These are phyloP conservation scores for Glaciozyma martinii DNA, from an alignment of 768 basidiomycete species.

Conservation along the genomic window DNA sequence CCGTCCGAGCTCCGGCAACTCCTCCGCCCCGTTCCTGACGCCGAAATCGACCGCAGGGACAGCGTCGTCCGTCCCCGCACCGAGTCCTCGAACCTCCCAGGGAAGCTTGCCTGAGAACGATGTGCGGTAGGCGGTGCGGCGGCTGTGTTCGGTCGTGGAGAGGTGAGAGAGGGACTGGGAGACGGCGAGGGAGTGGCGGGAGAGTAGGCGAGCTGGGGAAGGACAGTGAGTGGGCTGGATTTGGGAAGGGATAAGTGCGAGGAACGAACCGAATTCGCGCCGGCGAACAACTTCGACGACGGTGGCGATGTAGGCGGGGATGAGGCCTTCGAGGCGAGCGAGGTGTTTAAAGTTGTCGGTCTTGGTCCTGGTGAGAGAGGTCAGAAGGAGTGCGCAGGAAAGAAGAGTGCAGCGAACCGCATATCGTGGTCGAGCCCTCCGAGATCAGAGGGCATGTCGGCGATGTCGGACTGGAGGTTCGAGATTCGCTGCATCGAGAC, in stretches of 20 bases:
- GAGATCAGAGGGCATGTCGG: constrained; percentile 60
- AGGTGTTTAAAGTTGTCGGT: constrained; percentile 81
- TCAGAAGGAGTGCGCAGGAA: background rate
- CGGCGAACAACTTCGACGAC: constrained; percentile 82
- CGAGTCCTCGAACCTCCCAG: constrained; percentile 66
- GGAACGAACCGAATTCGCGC: constrained; percentile 68
- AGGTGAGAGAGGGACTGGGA: constrained; percentile 80
- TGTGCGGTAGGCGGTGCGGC: constrained; percentile 72
- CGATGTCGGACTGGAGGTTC: constrained; percentile 67
- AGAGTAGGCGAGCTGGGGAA: constrained; percentile 51
- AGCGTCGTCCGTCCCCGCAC: background rate
- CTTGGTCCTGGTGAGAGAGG: constrained; percentile 13
- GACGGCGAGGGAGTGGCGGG: constrained; percentile 67
- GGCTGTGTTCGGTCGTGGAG: constrained; percentile 66
- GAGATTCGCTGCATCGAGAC: constrained; percentile 65
- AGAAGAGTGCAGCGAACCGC: constrained; percentile 6
- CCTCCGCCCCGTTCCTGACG: constrained; percentile 41
- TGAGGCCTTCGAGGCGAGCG: constrained; percentile 73
- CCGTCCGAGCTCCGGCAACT: constrained; percentile 48
- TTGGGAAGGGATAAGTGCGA: background rate
- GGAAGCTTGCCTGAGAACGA: constrained; percentile 81
- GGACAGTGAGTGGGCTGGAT: background rate
- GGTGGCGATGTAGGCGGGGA: constrained; percentile 85
- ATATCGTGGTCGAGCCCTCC: constrained; percentile 50
- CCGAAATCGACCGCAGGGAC: constrained; percentile 16